phyloP scores from a whole-genome alignment of 495 filamentous ascomycete genomes.

The Hypomontagnella submonticulosa region DNA sequence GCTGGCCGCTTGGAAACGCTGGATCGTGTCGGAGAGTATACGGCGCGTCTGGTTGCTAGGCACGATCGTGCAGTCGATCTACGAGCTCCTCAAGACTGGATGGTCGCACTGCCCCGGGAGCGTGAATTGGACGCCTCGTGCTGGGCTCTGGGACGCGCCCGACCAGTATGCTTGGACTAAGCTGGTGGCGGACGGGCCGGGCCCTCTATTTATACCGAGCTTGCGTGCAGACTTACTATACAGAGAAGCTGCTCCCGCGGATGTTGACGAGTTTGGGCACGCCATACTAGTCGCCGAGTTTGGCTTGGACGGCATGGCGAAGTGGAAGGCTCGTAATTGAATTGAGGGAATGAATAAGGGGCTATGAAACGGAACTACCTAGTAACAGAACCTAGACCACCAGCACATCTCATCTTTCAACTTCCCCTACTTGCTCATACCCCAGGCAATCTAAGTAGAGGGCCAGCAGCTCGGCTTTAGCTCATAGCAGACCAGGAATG shows the following conservation, averaged over 20 bases:
- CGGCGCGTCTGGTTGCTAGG: conserved; percentile 43
- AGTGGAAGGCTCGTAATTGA: conserved; percentile 8
- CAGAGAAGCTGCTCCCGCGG: conserved; percentile 5
- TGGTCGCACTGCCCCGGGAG: conserved; percentile 40
- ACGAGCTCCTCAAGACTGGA: conserved; percentile 40
- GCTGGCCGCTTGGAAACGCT: conserved; percentile 47
- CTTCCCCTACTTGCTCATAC: too few species aligned
- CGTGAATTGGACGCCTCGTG: conserved; percentile 38
- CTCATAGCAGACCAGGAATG: too few species aligned
- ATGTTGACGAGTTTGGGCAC: conserved; percentile 20
- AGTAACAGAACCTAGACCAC: too few species aligned
- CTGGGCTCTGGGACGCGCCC: conserved; percentile 49
- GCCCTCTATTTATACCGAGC: conserved; percentile 17
- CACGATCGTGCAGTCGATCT: conserved; percentile 34
- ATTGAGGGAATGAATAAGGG: too few species aligned
- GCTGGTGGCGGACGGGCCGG: conserved; percentile 6
- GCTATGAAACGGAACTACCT: too few species aligned
- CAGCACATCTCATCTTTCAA: too few species aligned
- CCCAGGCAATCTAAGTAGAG: too few species aligned
- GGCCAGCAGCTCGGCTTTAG: too few species aligned
- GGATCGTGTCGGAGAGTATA: conserved; percentile 48
- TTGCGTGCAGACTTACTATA: conserved; percentile 16
- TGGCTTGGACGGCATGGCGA: conserved; percentile 7
- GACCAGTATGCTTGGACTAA: conserved; percentile 39
- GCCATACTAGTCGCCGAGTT: conserved; percentile 3